Evolutionary conservation across 202 grass and related monocot genomes (phyloP).

Genomic region (Dendrocalamus latiflorus): DNA sequence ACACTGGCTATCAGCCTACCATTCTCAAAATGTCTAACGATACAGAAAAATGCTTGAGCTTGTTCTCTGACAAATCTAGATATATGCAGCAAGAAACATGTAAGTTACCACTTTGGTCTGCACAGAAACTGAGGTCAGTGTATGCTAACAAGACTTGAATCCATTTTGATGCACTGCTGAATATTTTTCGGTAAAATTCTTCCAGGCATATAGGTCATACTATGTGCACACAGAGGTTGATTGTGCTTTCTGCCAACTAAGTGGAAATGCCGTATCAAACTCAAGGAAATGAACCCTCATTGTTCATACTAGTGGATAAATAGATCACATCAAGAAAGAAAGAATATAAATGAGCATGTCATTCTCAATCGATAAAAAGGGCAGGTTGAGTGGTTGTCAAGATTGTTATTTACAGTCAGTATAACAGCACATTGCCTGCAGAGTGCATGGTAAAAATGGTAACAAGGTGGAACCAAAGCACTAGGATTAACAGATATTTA

Average conservation of each 20-base stretch:
- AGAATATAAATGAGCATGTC: not conserved
- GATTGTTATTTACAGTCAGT: not conserved
- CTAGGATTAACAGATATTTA: not conserved
- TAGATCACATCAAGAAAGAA: slow-evolving; percentile 1
- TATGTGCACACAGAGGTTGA: not conserved
- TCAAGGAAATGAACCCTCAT: not conserved
- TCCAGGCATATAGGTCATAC: slow-evolving; percentile 4
- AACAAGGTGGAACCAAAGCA: not conserved
- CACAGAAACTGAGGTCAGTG: not conserved
- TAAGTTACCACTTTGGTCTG: not conserved
- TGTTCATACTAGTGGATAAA: not conserved
- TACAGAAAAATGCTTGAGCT: not conserved
- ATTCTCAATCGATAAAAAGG: not conserved
- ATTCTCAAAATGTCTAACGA: slow-evolving; percentile 3
- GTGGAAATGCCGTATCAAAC: slow-evolving; percentile 2
- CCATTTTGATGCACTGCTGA: not conserved
- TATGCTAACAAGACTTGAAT: not conserved
- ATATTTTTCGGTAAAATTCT: not conserved
- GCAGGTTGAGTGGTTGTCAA: not conserved
- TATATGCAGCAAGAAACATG: slow-evolving; percentile 7
- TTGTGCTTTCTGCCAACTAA: slow-evolving; percentile 9
- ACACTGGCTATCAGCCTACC: not conserved
- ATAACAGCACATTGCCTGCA: not conserved
- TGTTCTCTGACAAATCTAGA: not conserved
- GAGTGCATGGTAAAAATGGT: not conserved